A percentile compares a stretch with the other conserved stretches of the same genome.
These are phyloP conservation scores for Phytophthora quininea DNA, from an alignment of 352 stramenopile species.

Conservation along the genomic window DNA sequence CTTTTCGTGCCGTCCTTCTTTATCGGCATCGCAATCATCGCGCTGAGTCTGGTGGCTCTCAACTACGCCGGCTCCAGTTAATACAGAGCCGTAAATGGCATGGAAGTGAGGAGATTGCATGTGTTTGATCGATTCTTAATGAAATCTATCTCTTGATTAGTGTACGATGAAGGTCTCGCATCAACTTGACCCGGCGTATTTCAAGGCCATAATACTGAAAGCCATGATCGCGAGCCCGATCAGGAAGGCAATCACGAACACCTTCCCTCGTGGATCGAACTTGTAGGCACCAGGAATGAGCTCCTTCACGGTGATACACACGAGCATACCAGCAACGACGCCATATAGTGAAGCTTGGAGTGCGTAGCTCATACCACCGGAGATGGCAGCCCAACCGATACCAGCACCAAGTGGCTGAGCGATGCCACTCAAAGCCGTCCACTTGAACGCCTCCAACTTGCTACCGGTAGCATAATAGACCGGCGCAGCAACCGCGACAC, in stretches of 20 bases:
- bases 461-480: conserved; percentile 97
- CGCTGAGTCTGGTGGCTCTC: conserved; percentile 63
- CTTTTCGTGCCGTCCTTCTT: conserved; percentile 89
- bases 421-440: conserved; percentile 88
- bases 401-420: conserved; percentile 91
- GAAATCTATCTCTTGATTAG: too few species aligned
- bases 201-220: conserved; percentile 58
- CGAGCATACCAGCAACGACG: conserved; percentile 92
- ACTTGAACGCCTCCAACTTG: conserved; percentile 92
- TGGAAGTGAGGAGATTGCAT: neutral
- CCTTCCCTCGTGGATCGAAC: conserved; percentile 85
- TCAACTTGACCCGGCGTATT: conserved; percentile 22
- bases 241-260: conserved; percentile 84
- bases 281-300: conserved; percentile 89
- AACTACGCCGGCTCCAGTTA: conserved; percentile 25
- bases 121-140: neutral
- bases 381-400: conserved; percentile 53
- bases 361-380: conserved; percentile 67
- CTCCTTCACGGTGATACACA: conserved; percentile 91
- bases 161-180: neutral
- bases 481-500: conserved; percentile 93
- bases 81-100: neutral
- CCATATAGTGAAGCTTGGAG: conserved; percentile 90
- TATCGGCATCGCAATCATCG: conserved; percentile 87
- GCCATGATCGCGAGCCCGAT: conserved; percentile 89